Base-by-base conservation (phyloP, 2,329 filamentous ascomycete genomes). In the Metarhizium robertsii region DNA sequence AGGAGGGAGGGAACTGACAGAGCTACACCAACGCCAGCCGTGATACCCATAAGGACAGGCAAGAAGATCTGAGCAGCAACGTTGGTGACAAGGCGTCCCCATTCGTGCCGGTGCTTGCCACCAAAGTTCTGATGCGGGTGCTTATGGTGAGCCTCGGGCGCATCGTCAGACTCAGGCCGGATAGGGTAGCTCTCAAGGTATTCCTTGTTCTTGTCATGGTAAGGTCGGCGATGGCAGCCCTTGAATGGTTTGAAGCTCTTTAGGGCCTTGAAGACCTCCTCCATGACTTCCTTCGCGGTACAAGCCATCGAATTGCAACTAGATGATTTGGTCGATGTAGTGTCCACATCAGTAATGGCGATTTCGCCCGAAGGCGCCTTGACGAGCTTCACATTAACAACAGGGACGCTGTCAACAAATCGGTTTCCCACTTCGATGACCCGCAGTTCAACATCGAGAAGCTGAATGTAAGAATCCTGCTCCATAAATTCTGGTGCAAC, bases 21-120 rank as follows among this genome's bases (percentile, higher is more conserved):
- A 69, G 85, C 86, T 59, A 86, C 83, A 34, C 78, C 76, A 54
- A 89, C 78, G 64, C 87, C 87, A 48, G 85, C 84, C 29, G 83
- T 77, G 60, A 90, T 77, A 57, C 87, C 87, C 60, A 89, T 77
- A 53, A 87, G 71, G 53, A 89, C 75, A 2, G 87, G 87, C 43
- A 90, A 74, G 50, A 90, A 67, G 48, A 90, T 78, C 58, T 85
- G 81, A 42, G 82, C 74, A 59, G 79, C 75, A 52, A 87, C 75
- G 62, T 79, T 79, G 64, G 76, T 75, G 50, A 83, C 60, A 30
- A 83, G 69, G 58, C 75, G 71, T 53, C 72, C 67, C 71, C 79
- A 78, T 55, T 62, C 50, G 49, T 59, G 62, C 16, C 54, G 53
- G 25, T 55, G 53, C 25, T 54, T 48, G 38, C 52, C 40, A 54